Conservation (phyloP, 2,329 filamentous ascomycete species). For the Botrytis hyacinthi region DNA sequence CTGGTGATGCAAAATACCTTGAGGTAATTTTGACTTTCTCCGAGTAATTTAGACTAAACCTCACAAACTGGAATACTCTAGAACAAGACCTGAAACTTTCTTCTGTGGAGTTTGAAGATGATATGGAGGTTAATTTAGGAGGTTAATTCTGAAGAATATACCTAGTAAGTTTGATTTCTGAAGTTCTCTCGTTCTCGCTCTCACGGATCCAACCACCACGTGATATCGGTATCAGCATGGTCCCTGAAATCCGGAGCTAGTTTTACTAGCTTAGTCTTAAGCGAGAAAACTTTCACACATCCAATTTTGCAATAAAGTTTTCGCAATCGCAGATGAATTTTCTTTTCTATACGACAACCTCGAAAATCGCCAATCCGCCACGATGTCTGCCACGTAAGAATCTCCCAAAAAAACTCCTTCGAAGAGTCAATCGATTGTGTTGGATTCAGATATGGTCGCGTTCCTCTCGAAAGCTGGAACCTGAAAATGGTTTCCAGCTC, state of each 20-base stretch:
- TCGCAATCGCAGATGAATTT: not conserved
- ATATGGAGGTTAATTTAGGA: conserved; percentile 48
- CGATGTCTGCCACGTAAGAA: conserved; percentile 50
- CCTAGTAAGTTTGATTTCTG: conserved; percentile 42
- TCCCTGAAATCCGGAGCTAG: not conserved
- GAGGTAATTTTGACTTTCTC: not conserved
- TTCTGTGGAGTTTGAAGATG: not conserved
- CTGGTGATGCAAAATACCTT: not conserved
- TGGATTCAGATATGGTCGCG: conserved; percentile 59
- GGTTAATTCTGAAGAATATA: conserved; percentile 46
- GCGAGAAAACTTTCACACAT: conserved; percentile 18
- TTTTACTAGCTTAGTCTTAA: not conserved
- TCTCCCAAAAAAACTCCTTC: conserved; percentile 25
- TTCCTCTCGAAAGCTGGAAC: conserved; percentile 71
- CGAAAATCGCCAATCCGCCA: conserved; percentile 46
- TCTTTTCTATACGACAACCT: conserved; percentile 33
- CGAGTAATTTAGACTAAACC: not conserved
- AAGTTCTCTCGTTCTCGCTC: not conserved
- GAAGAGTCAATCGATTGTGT: conserved; percentile 33
- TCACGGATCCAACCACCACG: not conserved
- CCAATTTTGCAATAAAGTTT: conserved; percentile 6
- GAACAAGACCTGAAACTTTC: not conserved
- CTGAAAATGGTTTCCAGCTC: conserved; percentile 63
- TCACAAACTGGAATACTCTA: not conserved
- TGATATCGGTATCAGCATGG: not conserved